Base-by-base conservation (phyloP, 352 stramenopile genomes). In the Phytophthora cactorum region DNA sequence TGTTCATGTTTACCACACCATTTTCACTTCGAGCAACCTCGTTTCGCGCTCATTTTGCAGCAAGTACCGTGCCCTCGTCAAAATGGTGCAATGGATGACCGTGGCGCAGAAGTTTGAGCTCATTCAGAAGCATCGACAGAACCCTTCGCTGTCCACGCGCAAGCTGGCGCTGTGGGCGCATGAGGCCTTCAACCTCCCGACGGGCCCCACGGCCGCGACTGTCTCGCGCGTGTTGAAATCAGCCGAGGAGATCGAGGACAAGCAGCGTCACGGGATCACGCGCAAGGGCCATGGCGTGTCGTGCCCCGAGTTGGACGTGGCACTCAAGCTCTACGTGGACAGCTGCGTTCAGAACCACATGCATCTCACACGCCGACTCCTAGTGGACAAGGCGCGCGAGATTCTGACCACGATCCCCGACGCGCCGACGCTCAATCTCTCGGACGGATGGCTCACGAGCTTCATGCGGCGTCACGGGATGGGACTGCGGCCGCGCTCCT, bases 61-160 rank as follows among this genome's bases (percentile, higher is more conserved):
- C 51, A 32, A 39, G 54, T 65, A 70, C 63, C 59, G 60, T 68
- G 56, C 31, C 38, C 27, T 36, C 41, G 46, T 58, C 38, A 75
- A 59, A 36, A 77, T 77, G 69, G 69, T 74, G 58, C 59, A 73
- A 9, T 77, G 69, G 69, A 74, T 77, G 69, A 77, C 69, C 0
- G 50, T 77, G 6, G 65, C 61, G 50, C 64, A 77, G 69, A 77
- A 77, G 59, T 73, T 63, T 49, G 59, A 73, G 64, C 65, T 77
- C 22, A 72, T 77, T 44, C 53, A 71, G 44, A 73, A 77, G 59
- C 59, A 77, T 52, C 64, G 65, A 22, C 54, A 70, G 49, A 67
- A 66, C 25, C 64, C 64, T 17, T 70, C 59, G 25, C 43, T 74
- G 11, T 65, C 54, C 5, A 70, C 59, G 29, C 53, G 59, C 27